Conservation (phyloP, 495 filamentous ascomycete genomes). For the Hypoxylon perforatum region DNA sequence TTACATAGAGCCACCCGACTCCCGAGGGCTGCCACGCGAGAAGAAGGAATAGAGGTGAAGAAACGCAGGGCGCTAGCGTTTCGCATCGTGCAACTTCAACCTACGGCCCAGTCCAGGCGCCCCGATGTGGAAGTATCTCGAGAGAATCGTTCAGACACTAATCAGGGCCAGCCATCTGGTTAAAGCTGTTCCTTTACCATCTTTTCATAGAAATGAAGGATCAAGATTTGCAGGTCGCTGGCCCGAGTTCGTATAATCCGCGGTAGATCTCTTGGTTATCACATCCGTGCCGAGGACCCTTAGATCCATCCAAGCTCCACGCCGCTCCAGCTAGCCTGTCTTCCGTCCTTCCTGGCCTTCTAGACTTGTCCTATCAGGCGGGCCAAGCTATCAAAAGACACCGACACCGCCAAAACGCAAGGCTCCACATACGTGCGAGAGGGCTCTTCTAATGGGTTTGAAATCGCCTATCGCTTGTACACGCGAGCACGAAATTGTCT, state of each 20-base stretch:
- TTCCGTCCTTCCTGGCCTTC: background rate
- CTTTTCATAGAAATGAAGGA: conserved; percentile 41
- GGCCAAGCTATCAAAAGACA: conserved; percentile 9
- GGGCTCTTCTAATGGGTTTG: conserved; percentile 23
- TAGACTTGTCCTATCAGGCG: conserved; percentile 10
- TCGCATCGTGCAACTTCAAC: conserved; percentile 32
- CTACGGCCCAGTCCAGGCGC: background rate
- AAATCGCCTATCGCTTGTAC: conserved; percentile 15
- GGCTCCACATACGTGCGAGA: conserved; percentile 36
- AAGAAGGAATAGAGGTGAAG: conserved; percentile 26
- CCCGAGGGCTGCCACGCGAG: conserved; percentile 16
- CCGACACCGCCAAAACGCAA: conserved; percentile 38
- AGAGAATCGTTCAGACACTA: conserved; percentile 15
- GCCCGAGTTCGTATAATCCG: conserved; percentile 27
- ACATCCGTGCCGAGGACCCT: conserved; percentile 37
- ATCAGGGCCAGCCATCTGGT: conserved; percentile 22
- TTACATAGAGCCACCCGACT: conserved; percentile 6
- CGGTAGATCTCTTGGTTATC: conserved; percentile 38
- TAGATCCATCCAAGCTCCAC: conserved; percentile 33
- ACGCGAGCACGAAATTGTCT: conserved; percentile 17
- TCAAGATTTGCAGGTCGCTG: conserved; percentile 28
- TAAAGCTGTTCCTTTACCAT: background rate
- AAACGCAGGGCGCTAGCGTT: conserved; percentile 33
- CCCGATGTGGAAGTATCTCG: conserved; percentile 9
- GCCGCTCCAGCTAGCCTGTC: conserved; percentile 24